These are phyloP conservation scores for Populus hybrid DNA, from an alignment of 441 rosid genomes.

Conservation along the genomic window DNA sequence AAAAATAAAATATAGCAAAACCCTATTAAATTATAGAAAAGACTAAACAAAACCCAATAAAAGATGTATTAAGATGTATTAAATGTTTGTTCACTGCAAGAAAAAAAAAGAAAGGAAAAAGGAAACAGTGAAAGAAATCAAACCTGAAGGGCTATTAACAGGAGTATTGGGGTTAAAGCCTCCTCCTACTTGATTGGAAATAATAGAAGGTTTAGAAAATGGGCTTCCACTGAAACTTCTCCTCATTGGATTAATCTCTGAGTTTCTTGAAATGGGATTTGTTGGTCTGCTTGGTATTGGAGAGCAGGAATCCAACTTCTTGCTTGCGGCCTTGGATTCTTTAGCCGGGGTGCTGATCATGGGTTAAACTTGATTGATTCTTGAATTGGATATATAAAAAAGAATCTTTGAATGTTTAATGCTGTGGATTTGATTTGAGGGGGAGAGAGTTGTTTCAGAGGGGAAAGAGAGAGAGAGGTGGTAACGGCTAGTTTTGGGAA, in stretches of 20 bases:
- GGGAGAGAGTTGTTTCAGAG: neutral
- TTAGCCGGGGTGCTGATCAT: neutral
- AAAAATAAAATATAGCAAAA: neutral
- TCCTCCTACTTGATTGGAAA: slow-evolving; percentile 32
- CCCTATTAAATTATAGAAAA: neutral
- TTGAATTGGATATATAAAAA: slow-evolving; percentile 16
- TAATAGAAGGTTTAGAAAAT: slow-evolving; percentile 43
- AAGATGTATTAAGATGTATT: too few species aligned
- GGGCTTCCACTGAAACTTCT: slow-evolving; percentile 68
- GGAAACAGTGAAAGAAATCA: neutral
- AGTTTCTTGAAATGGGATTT: slow-evolving; percentile 43
- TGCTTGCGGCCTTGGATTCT: slow-evolving; percentile 46
- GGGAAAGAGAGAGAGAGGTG: neutral
- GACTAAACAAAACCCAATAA: slow-evolving; percentile 1
- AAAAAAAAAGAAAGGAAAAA: neutral
- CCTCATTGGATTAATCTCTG: slow-evolving; percentile 61
- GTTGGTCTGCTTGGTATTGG: slow-evolving; percentile 30
- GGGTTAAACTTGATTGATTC: slow-evolving; percentile 2
- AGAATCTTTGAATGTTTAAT: slow-evolving; percentile 6
- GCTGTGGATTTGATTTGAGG: slow-evolving; percentile 5
- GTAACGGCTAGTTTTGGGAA: slow-evolving; percentile 39
- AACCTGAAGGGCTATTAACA: slow-evolving; percentile 63
- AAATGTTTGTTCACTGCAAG: neutral
- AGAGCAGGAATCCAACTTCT: slow-evolving; percentile 28
- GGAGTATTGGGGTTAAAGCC: slow-evolving; percentile 50